phyloP scores from a whole-genome alignment of 805 yeast species.

The Lachancea kluyveri region DNA sequence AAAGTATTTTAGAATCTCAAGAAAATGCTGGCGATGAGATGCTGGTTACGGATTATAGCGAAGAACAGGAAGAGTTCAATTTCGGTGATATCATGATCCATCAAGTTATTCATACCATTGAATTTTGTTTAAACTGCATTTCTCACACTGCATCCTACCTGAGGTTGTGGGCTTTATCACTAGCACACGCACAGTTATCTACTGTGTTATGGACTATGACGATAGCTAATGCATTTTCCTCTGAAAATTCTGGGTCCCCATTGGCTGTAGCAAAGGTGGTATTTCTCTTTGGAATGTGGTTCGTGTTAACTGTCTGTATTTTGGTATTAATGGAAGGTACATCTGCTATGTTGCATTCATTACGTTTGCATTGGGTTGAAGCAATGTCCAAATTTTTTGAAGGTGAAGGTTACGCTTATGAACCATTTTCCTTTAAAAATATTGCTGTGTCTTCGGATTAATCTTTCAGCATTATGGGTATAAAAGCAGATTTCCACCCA shows the following conservation, averaged over 20 bases:
- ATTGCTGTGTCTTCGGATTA: too few relatives aligned
- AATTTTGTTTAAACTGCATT: slow-evolving; percentile 93
- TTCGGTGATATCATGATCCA: slow-evolving; percentile 95
- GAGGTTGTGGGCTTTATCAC: slow-evolving; percentile 94
- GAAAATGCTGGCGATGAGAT: slow-evolving; percentile 48
- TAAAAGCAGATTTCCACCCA: too few relatives aligned
- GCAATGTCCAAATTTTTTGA: slow-evolving; percentile 97
- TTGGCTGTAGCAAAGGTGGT: slow-evolving; percentile 72
- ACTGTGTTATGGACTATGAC: slow-evolving; percentile 98
- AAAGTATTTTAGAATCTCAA: slow-evolving; percentile 29
- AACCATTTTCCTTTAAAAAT: slow-evolving; percentile 69
- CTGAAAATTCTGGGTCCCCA: slow-evolving; percentile 40
- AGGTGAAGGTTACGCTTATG: slow-evolving; percentile 91
- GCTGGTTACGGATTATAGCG: slow-evolving; percentile 41
- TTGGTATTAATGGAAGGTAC: slow-evolving; percentile 98
- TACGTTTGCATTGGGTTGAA: slow-evolving; percentile 99
- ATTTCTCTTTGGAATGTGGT: slow-evolving; percentile 89
- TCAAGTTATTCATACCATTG: slow-evolving; percentile 96
- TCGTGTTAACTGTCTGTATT: slow-evolving; percentile 81
- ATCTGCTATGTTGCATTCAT: slow-evolving; percentile 97
- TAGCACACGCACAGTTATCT: slow-evolving; percentile 95
- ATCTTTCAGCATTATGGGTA: too few relatives aligned
- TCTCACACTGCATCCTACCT: slow-evolving; percentile 98
- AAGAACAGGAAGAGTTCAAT: slow-evolving; percentile 40
- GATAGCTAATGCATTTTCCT: slow-evolving; percentile 65